Conservation (phyloP, 805 yeast genomes). For the Starmerella asiatica region DNA sequence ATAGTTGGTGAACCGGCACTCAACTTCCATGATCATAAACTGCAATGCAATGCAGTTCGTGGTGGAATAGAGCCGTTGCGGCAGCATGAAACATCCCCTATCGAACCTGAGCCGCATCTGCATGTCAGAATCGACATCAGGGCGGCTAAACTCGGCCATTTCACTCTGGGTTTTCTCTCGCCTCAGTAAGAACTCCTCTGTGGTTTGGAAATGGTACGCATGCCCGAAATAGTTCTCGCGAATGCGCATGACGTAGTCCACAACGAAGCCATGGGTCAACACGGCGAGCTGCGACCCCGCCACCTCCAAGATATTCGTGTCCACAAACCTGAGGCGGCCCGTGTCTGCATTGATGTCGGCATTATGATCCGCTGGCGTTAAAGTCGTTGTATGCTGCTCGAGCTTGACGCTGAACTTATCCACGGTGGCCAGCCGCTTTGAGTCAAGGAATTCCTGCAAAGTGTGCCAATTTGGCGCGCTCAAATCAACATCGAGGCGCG, state of each 20-base stretch:
- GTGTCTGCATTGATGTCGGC: constrained; percentile 21
- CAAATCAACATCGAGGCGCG: constrained; percentile 46
- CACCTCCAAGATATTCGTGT: constrained; percentile 53
- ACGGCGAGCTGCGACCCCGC: constrained; percentile 53
- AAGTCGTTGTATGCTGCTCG: constrained; percentile 43
- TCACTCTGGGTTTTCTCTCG: neutral
- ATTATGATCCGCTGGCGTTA: constrained; percentile 31
- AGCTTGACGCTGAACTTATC: constrained; percentile 50
- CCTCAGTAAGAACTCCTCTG: constrained; percentile 50
- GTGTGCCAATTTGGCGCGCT: constrained; percentile 93
- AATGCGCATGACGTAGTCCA: constrained; percentile 59
- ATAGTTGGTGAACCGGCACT: constrained; percentile 74
- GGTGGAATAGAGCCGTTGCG: constrained; percentile 55
- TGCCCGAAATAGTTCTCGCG: constrained; percentile 89
- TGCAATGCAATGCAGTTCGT: constrained; percentile 46
- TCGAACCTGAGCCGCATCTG: constrained; percentile 56
- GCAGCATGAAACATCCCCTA: constrained; percentile 60
- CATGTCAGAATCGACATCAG: constrained; percentile 62
- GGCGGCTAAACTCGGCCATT: constrained; percentile 9
- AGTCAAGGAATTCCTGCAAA: constrained; percentile 49
- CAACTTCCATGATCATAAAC: constrained; percentile 57
- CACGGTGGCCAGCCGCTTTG: constrained; percentile 54
- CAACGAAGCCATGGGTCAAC: constrained; percentile 63
- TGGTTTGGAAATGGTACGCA: constrained; percentile 63
- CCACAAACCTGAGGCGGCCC: constrained; percentile 34